phyloP scores from a whole-genome alignment of 2,329 filamentous ascomycete species.

The Penicillium crustosum region DNA sequence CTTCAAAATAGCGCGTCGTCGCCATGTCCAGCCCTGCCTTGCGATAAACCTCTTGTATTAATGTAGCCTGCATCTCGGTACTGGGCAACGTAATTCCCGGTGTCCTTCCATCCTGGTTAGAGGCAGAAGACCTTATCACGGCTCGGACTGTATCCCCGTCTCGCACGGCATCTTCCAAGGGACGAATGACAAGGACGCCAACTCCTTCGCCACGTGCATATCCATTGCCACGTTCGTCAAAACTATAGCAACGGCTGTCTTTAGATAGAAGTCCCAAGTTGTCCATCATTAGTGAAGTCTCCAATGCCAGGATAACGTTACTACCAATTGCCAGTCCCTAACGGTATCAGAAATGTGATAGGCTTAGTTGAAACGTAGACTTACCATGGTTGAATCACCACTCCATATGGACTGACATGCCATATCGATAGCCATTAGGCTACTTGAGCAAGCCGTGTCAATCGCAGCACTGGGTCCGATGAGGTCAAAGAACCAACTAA shows the following conservation, averaged over 20 bases:
- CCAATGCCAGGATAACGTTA: background rate
- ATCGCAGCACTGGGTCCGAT: conserved; percentile 31
- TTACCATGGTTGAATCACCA: conserved; percentile 3
- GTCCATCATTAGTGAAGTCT: conserved; percentile 5
- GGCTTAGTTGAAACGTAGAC: background rate
- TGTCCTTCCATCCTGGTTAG: conserved; percentile 47
- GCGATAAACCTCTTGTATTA: conserved; percentile 27
- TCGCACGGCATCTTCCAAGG: conserved; percentile 39
- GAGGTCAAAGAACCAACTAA: conserved; percentile 30
- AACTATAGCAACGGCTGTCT: conserved; percentile 11
- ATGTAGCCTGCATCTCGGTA: conserved; percentile 23
- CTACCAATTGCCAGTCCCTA: conserved; percentile 1
- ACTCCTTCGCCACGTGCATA: conserved; percentile 10
- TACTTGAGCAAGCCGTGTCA: conserved; percentile 32
- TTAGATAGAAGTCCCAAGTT: conserved; percentile 9
- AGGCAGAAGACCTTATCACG: conserved; percentile 36
- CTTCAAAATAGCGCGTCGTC: conserved; percentile 8
- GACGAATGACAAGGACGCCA: conserved; percentile 32
- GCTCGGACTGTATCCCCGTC: conserved; percentile 44
- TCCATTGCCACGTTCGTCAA: conserved; percentile 37
- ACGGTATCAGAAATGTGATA: background rate
- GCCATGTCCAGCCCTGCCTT: conserved; percentile 15
- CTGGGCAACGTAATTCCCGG: conserved; percentile 44
- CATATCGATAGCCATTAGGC: conserved; percentile 26
- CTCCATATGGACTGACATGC: conserved; percentile 18